These are phyloP conservation scores for Wickerhamiella occidentalis DNA, from an alignment of 805 yeast species.

Conservation along the genomic window DNA sequence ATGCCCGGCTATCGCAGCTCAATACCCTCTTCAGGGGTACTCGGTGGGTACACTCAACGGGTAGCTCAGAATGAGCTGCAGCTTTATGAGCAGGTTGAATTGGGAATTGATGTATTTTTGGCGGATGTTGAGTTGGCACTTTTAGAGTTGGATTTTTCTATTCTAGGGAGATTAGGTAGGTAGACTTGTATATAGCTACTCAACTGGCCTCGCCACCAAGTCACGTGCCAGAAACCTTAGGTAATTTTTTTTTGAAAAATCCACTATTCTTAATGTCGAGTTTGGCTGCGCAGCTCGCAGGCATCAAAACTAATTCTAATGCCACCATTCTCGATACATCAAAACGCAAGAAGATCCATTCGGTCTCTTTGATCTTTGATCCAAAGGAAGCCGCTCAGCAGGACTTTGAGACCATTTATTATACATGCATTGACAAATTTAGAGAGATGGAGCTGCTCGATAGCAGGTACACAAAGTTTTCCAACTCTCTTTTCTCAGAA, in stretches of 20 bases:
- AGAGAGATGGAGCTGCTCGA: conserved; percentile 62
- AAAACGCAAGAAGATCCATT: conserved; percentile 71
- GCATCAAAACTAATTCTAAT: conserved; percentile 38
- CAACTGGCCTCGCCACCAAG: too few relatives aligned
- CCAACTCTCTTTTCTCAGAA: conserved; percentile 65
- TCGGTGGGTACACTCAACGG: background rate
- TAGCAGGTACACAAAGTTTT: conserved; percentile 59
- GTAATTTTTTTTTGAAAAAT: conserved; percentile 13
- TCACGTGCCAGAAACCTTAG: conserved; percentile 3
- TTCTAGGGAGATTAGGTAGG: background rate
- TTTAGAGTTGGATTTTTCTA: conserved; percentile 1
- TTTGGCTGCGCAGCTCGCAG: conserved; percentile 71
- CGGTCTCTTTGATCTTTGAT: conserved; percentile 77
- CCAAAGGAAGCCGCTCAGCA: conserved; percentile 85
- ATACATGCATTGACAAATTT: conserved; percentile 62
- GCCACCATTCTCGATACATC: conserved; percentile 74
- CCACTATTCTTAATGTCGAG: conserved; percentile 35
- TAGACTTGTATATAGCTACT: too few relatives aligned
- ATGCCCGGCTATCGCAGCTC: background rate
- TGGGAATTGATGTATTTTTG: background rate
- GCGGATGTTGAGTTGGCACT: conserved; percentile 12
- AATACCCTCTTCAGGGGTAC: background rate
- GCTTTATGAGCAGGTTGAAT: conserved; percentile 1
- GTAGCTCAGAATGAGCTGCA: background rate
- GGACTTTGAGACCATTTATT: conserved; percentile 72